Evolutionary conservation across 2,329 filamentous ascomycete species (phyloP), one percentile per base, ranked within the genome.

Genomic region (Diaporthe sp.): DNA sequence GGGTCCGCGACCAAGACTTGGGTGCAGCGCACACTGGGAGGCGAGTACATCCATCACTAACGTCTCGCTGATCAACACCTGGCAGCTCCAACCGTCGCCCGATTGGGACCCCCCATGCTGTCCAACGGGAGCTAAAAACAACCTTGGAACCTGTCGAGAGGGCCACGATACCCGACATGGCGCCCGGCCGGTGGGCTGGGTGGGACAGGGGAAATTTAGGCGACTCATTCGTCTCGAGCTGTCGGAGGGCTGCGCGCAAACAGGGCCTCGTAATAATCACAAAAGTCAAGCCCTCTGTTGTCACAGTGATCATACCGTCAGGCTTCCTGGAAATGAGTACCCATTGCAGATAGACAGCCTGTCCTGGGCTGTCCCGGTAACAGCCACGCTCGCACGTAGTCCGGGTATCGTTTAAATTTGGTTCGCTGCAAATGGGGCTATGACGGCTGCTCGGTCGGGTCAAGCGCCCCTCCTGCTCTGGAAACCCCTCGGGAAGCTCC

Each of bases 51-150:
- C 25, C 25, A 12, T 13, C 71, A 53, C 71, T 73, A 73, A 73
- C 71, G 50, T 19, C 25, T 68, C 63, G 63, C 63, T 68, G 37
- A 59, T 56, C 61, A 59, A 53, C 70, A 53, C 56, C n/a, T 39
- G 58, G 25, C 59, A 50, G 30, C 51, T 73, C 32, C 42, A 56
- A 73, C 25, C 63, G 51, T 55, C 69, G 32, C 73, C 63, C 22
- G 15, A 68, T 68, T 68, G 47, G 63, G 66, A 70, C 10, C 72
- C 51, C 69, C 63, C 72, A 61, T 70, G 61, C 58, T 66, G 37
- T 15, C 71, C 71, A 42, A 59, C 79, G 79, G 79, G 79, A 80
- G 68, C 79, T 79, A 79, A 79, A 80, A 78, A 76, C 77, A 77
- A 74, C 50, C 72, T 70, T 47, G 55, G 47, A 53, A 76, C 69